Evolutionary conservation across 2,329 filamentous ascomycete genomes (phyloP).

Genomic region (Curvularia lunata): DNA sequence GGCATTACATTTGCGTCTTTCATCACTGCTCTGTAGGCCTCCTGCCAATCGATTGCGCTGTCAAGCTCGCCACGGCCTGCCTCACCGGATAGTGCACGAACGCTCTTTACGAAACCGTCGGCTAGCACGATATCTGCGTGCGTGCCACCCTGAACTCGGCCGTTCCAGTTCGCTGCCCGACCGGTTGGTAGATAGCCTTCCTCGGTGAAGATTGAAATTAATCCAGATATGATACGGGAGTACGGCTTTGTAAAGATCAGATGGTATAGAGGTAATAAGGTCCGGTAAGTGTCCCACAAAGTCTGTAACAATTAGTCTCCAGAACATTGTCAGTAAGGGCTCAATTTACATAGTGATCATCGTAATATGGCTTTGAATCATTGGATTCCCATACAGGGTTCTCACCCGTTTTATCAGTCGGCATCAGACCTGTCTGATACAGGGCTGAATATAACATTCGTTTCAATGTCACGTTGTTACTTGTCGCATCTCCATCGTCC

Average conservation of each 20-base stretch:
- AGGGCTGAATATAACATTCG: conserved; percentile 47
- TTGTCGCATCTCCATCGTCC: conserved; percentile 8
- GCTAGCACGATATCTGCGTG: too few species aligned
- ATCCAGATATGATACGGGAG: conserved; percentile 10
- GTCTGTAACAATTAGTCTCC: conserved; percentile 16
- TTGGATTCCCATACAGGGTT: too few species aligned
- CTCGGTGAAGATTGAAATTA: conserved; percentile 28
- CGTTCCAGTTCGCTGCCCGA: too few species aligned
- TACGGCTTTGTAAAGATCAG: conserved; percentile 24
- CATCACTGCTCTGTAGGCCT: conserved; percentile 62
- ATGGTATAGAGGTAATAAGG: conserved; percentile 20
- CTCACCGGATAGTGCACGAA: conserved; percentile 8
- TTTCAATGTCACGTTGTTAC: conserved; percentile 11
- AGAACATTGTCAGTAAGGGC: background rate
- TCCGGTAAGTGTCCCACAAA: conserved; percentile 20
- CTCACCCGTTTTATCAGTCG: background rate
- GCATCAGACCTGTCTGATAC: conserved; percentile 48
- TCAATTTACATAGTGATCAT: too few species aligned
- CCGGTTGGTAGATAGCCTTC: conserved; percentile 25
- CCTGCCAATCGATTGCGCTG: conserved; percentile 67
- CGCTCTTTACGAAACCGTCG: too few species aligned
- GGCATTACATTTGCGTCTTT: conserved; percentile 71
- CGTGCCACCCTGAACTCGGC: too few species aligned
- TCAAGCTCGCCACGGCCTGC: conserved; percentile 3
- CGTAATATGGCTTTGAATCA: too few species aligned